Percentiles rank a stretch among this genome's conserved stretches.
Evolutionary conservation across 345 rosid species (phyloP).

Genomic region (Corchorus olitorius): DNA sequence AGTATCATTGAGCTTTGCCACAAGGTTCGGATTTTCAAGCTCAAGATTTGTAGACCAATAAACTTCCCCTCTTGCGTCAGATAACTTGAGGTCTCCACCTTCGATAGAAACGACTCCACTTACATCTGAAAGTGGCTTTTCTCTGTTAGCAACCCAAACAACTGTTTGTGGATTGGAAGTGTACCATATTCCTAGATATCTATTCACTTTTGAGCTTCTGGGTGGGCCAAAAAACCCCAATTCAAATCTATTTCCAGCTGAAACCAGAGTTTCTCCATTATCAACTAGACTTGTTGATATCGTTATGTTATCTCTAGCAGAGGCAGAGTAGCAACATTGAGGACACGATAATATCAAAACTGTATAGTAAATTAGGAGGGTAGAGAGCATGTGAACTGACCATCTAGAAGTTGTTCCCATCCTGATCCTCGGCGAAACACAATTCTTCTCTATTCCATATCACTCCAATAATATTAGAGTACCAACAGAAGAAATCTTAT

Average conservation of each 20-base stretch:
- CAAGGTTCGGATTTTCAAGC: neutral
- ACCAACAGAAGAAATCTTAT: no score
- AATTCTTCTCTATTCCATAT: no score
- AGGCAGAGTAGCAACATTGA: no score
- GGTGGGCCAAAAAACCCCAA: constrained; percentile 40
- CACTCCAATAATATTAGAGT: no score
- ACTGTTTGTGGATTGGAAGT: constrained; percentile 10
- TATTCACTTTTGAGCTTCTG: constrained; percentile 8
- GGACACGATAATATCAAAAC: no score
- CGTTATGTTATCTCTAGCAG: no score
- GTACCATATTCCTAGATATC: constrained; percentile 48
- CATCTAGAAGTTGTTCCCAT: neutral
- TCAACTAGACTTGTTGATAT: neutral
- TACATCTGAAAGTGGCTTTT: neutral
- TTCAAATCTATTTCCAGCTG: constrained; percentile 31
- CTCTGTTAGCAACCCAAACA: constrained; percentile 46
- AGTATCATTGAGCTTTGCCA: neutral
- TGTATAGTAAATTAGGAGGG: no score
- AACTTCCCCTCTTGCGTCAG: neutral
- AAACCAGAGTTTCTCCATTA: constrained; percentile 27
- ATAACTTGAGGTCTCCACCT: constrained; percentile 28
- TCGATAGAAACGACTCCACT: neutral
- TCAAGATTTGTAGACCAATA: neutral
- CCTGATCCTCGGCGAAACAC: neutral
- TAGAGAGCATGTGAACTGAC: no score